Evolutionary conservation across 2,329 filamentous ascomycete genomes (phyloP), one percentile per base, ranked within the genome.

Genomic region (Pseudogymnoascus sp.): DNA sequence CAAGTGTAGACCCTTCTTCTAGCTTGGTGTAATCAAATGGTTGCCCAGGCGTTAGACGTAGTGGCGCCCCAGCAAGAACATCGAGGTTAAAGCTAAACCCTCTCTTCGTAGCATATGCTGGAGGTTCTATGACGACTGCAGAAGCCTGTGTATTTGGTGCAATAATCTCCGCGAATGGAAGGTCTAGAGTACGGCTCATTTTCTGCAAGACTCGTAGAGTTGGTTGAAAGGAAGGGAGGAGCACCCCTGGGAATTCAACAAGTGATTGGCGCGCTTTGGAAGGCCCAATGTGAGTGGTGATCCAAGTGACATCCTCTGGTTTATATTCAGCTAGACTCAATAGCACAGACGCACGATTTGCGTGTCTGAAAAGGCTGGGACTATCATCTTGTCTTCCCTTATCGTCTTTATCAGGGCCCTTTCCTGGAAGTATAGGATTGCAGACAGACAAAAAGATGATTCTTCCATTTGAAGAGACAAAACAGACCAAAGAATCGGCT

Each of bases 241-340:
- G 71, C 3, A 88, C 75, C 0, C 82, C 82, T 0, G 85, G 86
- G 63, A 88, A 87, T 66, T 88, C 86, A 1, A 88, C 77, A 0
- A 88, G 75, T 21, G 65, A 68, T 64, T 68, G 65, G 17, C 66
- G 65, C 61, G 65, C 61, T 64, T 68, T 67, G 42, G 63, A 62
- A 63, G 62, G 19, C 53, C 42, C 50, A 63, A 63, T 64, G 21
- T 69, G 67, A 64, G 57, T 64, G 26, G 53, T 62, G 19, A 69
- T 67, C 67, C 67, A 70, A 65, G 60, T 63, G 1, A 64, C 64
- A 65, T 69, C 67, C 47, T 67, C 65, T 17, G 62, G 42, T 42
- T 67, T 69, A 62, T 69, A 64, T 67, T 68, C 72, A 13, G 72
- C 71, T 31, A 74, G 31, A 61, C 68, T 65, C 59, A 76, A 64